Base-by-base conservation (phyloP, 225 moss, liverwort and hornwort genomes). In the Sphagnum contortum region DNA sequence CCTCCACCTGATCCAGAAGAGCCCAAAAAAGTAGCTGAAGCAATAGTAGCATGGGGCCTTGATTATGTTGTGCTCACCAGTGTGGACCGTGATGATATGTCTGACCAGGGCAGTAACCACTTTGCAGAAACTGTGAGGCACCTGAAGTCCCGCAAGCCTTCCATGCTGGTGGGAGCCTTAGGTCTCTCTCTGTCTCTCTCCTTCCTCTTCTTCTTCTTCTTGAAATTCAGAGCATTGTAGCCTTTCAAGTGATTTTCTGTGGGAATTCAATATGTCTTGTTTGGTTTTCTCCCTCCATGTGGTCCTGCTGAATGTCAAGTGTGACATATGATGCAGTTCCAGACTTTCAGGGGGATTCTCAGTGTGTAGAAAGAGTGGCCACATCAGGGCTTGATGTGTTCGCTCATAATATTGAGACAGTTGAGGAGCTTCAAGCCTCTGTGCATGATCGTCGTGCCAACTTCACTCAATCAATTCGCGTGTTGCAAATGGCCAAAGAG, bases 331-430 rank as follows among this genome's bases (percentile, higher is more conserved):
- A 29, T 83, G 71, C 89, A 98, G 98, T 98, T 68, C 98, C 98
- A 49, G 98, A 98, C 77, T 98, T 98, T 66, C 91, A 91, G 61
- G 98, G 93, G 44, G 93, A 98, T 53, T 8, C 74, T 13, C 84
- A 84, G 54, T 98, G 98, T 78, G 98, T 98, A 48, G 87, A 93
- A 54, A 89, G 89, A 62, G 98, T 98, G 68, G 93, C 93, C 71
- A 87, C 71, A 11, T 98, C 93, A 12, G 98, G 98, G 66, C 78
- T 98, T 60, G 95, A 95, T 75, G 95, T 95, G 57, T 90, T 92
- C 63, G 95, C 95, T 56, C 95, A 92, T 73, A 95, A 98, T 49
- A 93, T 98, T 63, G 98, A 98, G 70, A 98, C 98, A 46, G 98
- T 98, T 9, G 98, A 89, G 73, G 98, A 98, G 71, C 93, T 98